Percentiles rank a stretch among this genome's conserved stretches.
These are phyloP conservation scores for Teratosphaeria destructans DNA, from an alignment of 2,329 filamentous ascomycete species.

Conservation along the genomic window DNA sequence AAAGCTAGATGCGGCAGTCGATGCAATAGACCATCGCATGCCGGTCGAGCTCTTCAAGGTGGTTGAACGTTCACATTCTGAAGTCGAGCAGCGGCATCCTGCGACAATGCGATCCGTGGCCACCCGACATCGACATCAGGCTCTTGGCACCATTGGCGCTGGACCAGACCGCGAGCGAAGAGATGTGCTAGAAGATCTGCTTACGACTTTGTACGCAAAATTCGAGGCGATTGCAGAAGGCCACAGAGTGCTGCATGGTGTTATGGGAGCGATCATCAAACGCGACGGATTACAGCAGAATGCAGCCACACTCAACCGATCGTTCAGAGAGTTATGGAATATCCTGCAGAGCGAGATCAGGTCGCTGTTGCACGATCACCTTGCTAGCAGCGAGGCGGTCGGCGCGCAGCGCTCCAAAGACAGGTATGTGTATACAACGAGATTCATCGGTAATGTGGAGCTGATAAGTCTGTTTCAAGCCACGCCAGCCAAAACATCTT, in stretches of 20 bases:
- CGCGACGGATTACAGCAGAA: slow-evolving; percentile 56
- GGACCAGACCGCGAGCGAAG: slow-evolving; percentile 32
- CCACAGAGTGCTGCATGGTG: slow-evolving; percentile 86
- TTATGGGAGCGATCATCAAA: slow-evolving; percentile 73
- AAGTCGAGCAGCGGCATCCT: slow-evolving; percentile 89
- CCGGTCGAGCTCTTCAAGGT: slow-evolving; percentile 90
- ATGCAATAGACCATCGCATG: slow-evolving; percentile 82
- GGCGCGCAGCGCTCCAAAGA: slow-evolving; percentile 45
- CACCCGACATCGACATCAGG: slow-evolving; percentile 21
- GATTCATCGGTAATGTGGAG: background rate
- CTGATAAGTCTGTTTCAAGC: slow-evolving; percentile 16
- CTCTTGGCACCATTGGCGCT: slow-evolving; percentile 5
- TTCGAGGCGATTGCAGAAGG: slow-evolving; percentile 96
- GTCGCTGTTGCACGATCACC: slow-evolving; percentile 86
- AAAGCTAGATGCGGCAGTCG: slow-evolving; percentile 72
- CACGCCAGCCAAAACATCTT: slow-evolving; percentile 42
- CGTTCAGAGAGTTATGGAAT: slow-evolving; percentile 96
- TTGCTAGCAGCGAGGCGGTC: slow-evolving; percentile 79
- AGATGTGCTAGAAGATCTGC: slow-evolving; percentile 78
- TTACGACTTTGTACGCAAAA: slow-evolving; percentile 89
- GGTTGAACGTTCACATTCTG: slow-evolving; percentile 87
- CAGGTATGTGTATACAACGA: background rate
- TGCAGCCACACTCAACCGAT: slow-evolving; percentile 61
- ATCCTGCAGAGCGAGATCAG: slow-evolving; percentile 96
- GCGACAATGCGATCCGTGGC: slow-evolving; percentile 51